A percentile compares a stretch with the other conserved stretches of the same genome.
phyloP scores from a whole-genome alignment of 2,329 filamentous ascomycete genomes.

The Fonsecaea monophora region DNA sequence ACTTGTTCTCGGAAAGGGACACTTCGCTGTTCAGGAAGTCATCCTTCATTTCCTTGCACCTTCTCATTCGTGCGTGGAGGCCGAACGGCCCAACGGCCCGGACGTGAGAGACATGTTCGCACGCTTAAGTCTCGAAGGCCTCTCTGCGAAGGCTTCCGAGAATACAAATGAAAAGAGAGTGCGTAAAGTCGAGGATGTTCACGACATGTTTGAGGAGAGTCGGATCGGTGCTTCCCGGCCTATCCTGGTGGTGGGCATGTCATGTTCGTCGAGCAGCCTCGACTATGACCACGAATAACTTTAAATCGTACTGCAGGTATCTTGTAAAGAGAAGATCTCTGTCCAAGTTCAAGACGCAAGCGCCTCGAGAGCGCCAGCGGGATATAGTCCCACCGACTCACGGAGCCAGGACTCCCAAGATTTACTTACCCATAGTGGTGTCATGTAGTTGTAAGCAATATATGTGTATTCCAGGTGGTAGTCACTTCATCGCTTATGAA shows the following conservation, averaged over 20 bases:
- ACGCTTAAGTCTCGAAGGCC: slow-evolving; percentile 21
- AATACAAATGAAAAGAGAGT: slow-evolving; percentile 18
- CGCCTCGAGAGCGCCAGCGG: too few relatives aligned
- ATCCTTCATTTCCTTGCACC: not conserved
- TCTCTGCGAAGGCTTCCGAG: slow-evolving; percentile 24
- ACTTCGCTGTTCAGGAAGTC: too few relatives aligned
- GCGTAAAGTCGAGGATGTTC: slow-evolving; percentile 9
- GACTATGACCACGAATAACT: slow-evolving; percentile 8
- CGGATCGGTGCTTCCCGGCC: slow-evolving; percentile 16
- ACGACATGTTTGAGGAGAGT: slow-evolving; percentile 24
- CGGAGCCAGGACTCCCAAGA: too few relatives aligned
- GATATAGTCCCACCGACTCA: too few relatives aligned
- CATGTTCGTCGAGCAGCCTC: slow-evolving; percentile 25
- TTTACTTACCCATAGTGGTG: too few relatives aligned
- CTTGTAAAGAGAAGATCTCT: not conserved
- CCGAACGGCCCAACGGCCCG: slow-evolving; percentile 4
- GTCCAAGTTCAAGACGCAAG: not conserved
- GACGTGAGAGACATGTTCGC: slow-evolving; percentile 21
- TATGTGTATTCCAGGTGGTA: too few relatives aligned
- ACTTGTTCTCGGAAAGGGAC: too few relatives aligned
- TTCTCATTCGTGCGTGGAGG: slow-evolving; percentile 16
- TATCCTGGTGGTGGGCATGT: slow-evolving; percentile 15
- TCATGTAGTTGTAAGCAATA: too few relatives aligned
- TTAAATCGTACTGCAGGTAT: not conserved
- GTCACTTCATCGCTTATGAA: too few relatives aligned